Base-by-base conservation (phyloP, 371 early-diverging fungal species). In the Fennellomyces sp. region DNA sequence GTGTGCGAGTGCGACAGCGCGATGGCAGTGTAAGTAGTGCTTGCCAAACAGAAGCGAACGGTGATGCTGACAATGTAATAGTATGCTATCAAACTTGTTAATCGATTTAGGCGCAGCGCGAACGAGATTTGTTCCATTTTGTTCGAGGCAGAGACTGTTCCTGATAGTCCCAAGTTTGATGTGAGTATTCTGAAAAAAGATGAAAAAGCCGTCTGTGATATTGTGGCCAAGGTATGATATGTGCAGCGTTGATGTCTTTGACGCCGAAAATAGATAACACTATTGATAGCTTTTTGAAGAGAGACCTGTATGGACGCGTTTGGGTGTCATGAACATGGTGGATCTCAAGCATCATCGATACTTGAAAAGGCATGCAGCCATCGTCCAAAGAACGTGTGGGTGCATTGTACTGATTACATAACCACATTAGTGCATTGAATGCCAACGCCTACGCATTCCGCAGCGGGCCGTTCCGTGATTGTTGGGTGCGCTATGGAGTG, bases 401-500 rank as follows among this genome's bases (percentile, higher is more conserved):
- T 25, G 23, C 41, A 38, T 30, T 28, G 38, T 25, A 31, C 50
- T 26, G 10, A 0, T 27, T 31, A 38, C 42, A 21, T 50, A 23
- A n/a, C n/a, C n/a, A n/a, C n/a, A n/a, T n/a, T 29, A 79, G 83
- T 17, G 57, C 75, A 1, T 54, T 89, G 26, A n/a, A 29, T 52
- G 28, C 54, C 31, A 19, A 27, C 8, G 38, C 83, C 0, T 90
- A 86, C 60, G 56, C 66, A 7, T 70, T 81, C 41, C 35, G 59
- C 12, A 65, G 36, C 21, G 91, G 91, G 6, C 84, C 89, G 10
- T 91, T 84, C 84, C 76, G 81, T 15, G 81, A 81, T 25, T 65
- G 63, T n/a, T 89, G 88, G 87, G 55, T 86, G 2, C 66, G 70
- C 27, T 88, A 83, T 60, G 90, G 89, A 0, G 66, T 80, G 27